Base-by-base conservation (phyloP, 768 basidiomycete species). In the Leccinum subtestaceum region DNA sequence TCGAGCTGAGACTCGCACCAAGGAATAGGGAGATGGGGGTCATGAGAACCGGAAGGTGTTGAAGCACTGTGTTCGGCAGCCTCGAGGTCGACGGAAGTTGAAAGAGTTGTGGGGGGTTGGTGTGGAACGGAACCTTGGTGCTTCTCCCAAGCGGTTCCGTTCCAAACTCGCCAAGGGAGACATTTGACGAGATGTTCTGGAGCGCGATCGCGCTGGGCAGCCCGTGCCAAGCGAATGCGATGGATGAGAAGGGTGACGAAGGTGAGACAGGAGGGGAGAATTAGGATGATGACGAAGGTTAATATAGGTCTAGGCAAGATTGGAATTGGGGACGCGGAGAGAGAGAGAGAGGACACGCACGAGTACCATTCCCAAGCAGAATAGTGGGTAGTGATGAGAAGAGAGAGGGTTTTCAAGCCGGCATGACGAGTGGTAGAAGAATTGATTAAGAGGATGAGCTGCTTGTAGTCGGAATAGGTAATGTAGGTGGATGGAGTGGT, bases 301-400 rank as follows among this genome's bases (percentile, higher is more conserved):
- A 94, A 79, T 62, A 93, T 89, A 13, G 92, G 92, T 53, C 91
- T 93, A 13, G 40, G 61, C 12, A 38, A 29, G 60, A 40, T 55
- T 59, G 58, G 43, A 51, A 56, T 55, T 27, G 63, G 60, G 21
- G 48, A 57, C 23, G 54, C n/a, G 15, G n/a, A 23, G 17, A 36
- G 59, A 52, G 63, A 25, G 52, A 25, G 52, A 47, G 47, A 47
- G 21, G 49, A 34, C 40, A 57, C 86, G 63, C 65, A 93, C 91
- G 90, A 93, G 69, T 93, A 93, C 92, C 93, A 95, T 68, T 94
- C 91, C 87, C 92, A 95, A 46, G 87, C 84, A 13, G 89, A 87
- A 67, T 87, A 89, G 62, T 91, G 88, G 5, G 88, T 85, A 13
- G 84, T 89, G 65, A 93, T 87, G 58, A 88, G 77, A 25, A 93